These are phyloP conservation scores for Talaromyces sp. DNA, from an alignment of 2,329 filamentous ascomycete species.

Conservation along the genomic window DNA sequence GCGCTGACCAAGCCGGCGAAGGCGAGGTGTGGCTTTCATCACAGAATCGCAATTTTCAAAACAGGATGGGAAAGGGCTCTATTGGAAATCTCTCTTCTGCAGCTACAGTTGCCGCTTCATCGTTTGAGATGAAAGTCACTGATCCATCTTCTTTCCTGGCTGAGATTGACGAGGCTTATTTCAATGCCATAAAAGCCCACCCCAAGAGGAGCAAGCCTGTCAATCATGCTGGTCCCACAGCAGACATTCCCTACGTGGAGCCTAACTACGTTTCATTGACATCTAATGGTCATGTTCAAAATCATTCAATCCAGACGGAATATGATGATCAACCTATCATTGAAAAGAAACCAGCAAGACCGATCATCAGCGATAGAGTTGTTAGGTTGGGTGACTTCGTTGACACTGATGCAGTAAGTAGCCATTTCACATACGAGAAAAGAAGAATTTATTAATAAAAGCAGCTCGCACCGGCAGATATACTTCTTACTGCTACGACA, in stretches of 20 bases:
- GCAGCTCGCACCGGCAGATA: constrained; percentile 11
- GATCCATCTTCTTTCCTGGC: constrained; percentile 37
- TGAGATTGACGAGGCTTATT: neutral
- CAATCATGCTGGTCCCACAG: too few species aligned
- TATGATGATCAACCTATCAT: too few species aligned
- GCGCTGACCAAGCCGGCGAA: constrained; percentile 38
- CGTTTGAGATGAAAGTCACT: constrained; percentile 48
- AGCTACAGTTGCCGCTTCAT: constrained; percentile 50
- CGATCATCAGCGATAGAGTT: too few species aligned
- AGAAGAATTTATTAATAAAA: too few species aligned
- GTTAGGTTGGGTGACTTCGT: constrained; percentile 53
- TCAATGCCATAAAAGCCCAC: neutral
- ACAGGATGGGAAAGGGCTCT: constrained; percentile 27
- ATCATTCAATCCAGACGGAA: too few species aligned
- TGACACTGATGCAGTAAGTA: constrained; percentile 42
- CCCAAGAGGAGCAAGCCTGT: too few species aligned
- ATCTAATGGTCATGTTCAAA: neutral
- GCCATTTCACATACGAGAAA: too few species aligned
- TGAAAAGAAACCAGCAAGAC: constrained; percentile 41
- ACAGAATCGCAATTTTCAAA: constrained; percentile 52
- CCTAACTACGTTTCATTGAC: neutral
- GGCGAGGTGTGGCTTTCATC: constrained; percentile 50
- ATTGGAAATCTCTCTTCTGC: constrained; percentile 43
- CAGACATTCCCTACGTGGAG: neutral
- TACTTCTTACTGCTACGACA: constrained; percentile 6